phyloP scores from a whole-genome alignment of 169 alveolate genomes.

The Plasmodium inui region DNA sequence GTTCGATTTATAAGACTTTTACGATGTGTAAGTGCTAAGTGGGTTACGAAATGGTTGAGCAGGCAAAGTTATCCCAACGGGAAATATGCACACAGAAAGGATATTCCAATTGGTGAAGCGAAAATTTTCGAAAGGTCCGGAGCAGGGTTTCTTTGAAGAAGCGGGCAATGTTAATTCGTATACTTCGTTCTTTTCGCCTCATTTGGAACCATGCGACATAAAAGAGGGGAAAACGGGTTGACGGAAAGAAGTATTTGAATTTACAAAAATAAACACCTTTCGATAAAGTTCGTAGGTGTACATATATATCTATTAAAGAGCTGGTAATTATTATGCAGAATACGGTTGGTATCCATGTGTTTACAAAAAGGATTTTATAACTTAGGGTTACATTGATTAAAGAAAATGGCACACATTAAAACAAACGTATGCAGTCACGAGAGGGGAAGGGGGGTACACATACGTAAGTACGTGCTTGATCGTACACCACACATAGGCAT shows the following conservation, averaged over 20 bases:
- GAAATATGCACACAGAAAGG: not conserved
- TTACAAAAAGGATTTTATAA: slow-evolving; percentile 28
- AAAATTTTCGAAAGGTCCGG: not conserved
- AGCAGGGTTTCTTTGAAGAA: not conserved
- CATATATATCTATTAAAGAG: slow-evolving; percentile 21
- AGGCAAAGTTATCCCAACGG: not conserved
- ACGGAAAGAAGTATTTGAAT: not conserved
- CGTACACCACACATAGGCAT: not conserved
- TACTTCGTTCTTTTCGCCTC: not conserved
- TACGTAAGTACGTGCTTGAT: not conserved
- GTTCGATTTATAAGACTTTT: not conserved
- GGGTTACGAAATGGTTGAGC: not conserved
- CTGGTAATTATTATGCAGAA: slow-evolving; percentile 25
- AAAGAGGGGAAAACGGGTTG: not conserved
- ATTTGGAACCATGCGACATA: not conserved
- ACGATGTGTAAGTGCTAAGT: not conserved
- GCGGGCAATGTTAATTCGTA: not conserved
- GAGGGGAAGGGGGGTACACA: not conserved
- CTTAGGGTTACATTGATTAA: slow-evolving; percentile 44
- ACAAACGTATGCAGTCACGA: not conserved
- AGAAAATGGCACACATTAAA: not conserved
- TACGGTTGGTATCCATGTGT: not conserved
- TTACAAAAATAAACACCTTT: slow-evolving; percentile 18
- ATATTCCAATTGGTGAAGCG: not conserved
- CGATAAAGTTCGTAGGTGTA: not conserved